These are phyloP conservation scores for Skeletonema costatum DNA, from an alignment of 108 stramenopile species.

Conservation along the genomic window DNA sequence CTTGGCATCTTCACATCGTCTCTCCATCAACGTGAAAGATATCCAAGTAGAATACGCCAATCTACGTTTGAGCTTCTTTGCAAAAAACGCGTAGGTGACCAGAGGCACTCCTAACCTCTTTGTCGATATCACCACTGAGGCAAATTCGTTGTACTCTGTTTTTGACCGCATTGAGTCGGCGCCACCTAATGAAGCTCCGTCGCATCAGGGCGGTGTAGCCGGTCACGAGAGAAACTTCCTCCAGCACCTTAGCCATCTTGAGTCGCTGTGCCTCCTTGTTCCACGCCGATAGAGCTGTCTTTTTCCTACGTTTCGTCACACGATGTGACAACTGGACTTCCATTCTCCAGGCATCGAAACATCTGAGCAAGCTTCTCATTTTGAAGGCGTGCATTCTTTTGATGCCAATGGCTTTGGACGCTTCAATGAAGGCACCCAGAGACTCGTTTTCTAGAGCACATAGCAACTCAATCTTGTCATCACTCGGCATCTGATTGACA, in stretches of 20 bases:
- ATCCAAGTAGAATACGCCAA: conserved; percentile 16
- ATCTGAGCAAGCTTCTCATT: not conserved
- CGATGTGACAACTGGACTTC: not conserved
- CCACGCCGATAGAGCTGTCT: conserved; percentile 11
- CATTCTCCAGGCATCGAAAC: conserved; percentile 7
- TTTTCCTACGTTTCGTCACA: not conserved
- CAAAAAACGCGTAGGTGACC: conserved; percentile 17
- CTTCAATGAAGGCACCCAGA: conserved; percentile 2
- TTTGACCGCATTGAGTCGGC: not conserved
- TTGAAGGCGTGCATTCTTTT: not conserved
- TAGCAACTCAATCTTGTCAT: conserved; percentile 16
- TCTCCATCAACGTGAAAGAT: not conserved
- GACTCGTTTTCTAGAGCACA: conserved; percentile 16
- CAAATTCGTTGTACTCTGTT: not conserved
- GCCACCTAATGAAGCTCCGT: not conserved
- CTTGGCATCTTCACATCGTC: conserved; percentile 4
- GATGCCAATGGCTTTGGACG: conserved; percentile 14
- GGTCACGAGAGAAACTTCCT: not conserved
- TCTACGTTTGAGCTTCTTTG: not conserved
- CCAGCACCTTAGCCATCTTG: not conserved
- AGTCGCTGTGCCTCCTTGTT: conserved; percentile 1
- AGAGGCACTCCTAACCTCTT: conserved; percentile 12
- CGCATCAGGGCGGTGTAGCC: not conserved
- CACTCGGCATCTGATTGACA: conserved; percentile 3
- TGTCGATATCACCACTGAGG: not conserved